Percentiles rank a stretch among this genome's conserved stretches.
Conservation (phyloP, 2,329 filamentous ascomycete species). For the Teratosphaeria destructans region DNA sequence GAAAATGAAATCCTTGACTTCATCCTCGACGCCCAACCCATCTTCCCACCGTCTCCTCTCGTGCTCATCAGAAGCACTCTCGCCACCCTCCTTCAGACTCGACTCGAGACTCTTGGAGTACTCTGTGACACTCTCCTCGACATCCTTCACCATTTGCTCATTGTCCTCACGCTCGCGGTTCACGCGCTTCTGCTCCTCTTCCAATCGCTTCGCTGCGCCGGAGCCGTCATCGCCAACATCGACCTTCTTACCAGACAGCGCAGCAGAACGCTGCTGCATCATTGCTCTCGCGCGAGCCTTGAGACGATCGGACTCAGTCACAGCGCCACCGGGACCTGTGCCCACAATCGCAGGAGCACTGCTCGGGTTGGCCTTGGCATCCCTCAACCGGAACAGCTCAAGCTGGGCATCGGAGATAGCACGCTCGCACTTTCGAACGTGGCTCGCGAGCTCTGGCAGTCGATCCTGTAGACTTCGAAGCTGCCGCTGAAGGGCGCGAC, state of each 20-base stretch:
- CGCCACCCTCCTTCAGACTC: constrained; percentile 68
- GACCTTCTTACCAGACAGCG: constrained; percentile 69
- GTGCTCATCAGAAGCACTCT: constrained; percentile 70
- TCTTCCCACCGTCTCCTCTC: constrained; percentile 94
- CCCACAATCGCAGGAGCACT: constrained; percentile 75
- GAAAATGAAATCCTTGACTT: constrained; percentile 95
- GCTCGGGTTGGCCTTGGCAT: constrained; percentile 82
- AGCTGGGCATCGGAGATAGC: constrained; percentile 84
- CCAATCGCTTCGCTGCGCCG: constrained; percentile 72
- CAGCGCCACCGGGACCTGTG: constrained; percentile 77
- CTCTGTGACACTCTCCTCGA: constrained; percentile 89
- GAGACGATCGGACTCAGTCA: constrained; percentile 88
- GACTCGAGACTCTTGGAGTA: constrained; percentile 79
- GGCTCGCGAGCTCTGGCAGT: constrained; percentile 81
- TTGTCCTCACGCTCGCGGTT: constrained; percentile 84
- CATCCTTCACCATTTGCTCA: constrained; percentile 91
- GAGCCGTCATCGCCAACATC: constrained; percentile 59
- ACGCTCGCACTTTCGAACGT: constrained; percentile 82
- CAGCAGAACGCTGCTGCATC: constrained; percentile 96
- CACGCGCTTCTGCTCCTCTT: constrained; percentile 75
- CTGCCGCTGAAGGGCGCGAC: constrained; percentile 75
- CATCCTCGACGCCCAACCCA: constrained; percentile 88
- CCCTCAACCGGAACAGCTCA: constrained; percentile 85
- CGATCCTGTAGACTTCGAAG: constrained; percentile 81
- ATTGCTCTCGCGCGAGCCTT: constrained; percentile 94